A percentile compares a stretch with the other conserved stretches of the same genome.
Conservation (phyloP, 2,329 filamentous ascomycete species). For the Aspergillus calidoustus region DNA sequence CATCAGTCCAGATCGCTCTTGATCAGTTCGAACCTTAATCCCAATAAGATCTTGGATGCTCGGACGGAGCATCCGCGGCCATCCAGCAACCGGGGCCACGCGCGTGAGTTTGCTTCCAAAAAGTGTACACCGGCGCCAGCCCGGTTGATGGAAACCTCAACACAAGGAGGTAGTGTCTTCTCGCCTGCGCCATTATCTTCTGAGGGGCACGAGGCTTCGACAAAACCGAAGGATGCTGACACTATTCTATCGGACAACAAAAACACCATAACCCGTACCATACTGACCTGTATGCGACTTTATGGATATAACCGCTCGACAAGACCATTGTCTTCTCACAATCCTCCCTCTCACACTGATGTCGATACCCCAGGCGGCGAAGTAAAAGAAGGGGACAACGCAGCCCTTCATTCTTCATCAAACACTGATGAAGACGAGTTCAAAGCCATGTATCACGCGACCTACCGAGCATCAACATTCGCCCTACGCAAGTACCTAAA, state of each 20-base stretch:
- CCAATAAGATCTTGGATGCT: slow-evolving; percentile 24
- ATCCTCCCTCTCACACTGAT: slow-evolving; percentile 18
- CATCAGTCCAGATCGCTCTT: slow-evolving; percentile 42
- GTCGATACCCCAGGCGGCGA: slow-evolving; percentile 12
- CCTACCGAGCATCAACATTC: slow-evolving; percentile 49
- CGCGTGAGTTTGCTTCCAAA: slow-evolving; percentile 19
- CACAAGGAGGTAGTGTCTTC: slow-evolving; percentile 17
- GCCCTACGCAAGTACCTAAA: slow-evolving; percentile 47
- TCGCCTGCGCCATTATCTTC: slow-evolving; percentile 23
- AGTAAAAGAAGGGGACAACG: slow-evolving; percentile 21
- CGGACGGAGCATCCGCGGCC: slow-evolving; percentile 26
- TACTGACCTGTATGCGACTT: slow-evolving; percentile 49
- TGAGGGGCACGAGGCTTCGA: slow-evolving; percentile 24
- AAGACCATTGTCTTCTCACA: slow-evolving; percentile 26
- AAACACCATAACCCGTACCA: slow-evolving; percentile 46
- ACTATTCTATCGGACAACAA: slow-evolving; percentile 44
- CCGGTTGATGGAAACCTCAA: slow-evolving; percentile 29
- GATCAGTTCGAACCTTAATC: slow-evolving; percentile 32
- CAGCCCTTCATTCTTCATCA: slow-evolving; percentile 14
- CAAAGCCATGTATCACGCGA: slow-evolving; percentile 50
- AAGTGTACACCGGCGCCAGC: slow-evolving; percentile 34
- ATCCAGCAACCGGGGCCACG: slow-evolving; percentile 29
- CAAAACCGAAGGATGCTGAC: slow-evolving; percentile 33
- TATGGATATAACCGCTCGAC: slow-evolving; percentile 47
- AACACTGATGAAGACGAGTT: slow-evolving; percentile 46